Base-by-base conservation (phyloP, 208 protist genomes). In the Acanthamoeba triangularis region DNA sequence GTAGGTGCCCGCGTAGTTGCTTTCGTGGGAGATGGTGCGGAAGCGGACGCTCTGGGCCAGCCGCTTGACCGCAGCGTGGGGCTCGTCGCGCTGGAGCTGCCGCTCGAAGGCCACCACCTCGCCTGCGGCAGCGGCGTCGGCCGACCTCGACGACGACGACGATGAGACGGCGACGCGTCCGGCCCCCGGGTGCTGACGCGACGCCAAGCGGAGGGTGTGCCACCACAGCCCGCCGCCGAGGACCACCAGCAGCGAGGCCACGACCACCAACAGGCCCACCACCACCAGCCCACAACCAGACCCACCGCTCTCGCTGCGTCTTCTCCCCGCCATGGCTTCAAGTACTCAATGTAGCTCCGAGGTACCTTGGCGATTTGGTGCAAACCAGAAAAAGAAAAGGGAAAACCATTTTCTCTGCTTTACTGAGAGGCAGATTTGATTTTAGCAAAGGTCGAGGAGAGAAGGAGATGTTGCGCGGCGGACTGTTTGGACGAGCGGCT, bases 401-500 rank as follows among this genome's bases (percentile, higher is more conserved):
- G 10, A 47, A 47, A 47, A 44, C 41, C 1, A 7, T 44, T 44
- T 44, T 5, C 41, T 47, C 44, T 47, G 37, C 37, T 41, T 41
- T 41, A n/a, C n/a, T n/a, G 37, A 3, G 41, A 44, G 5, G 41
- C 41, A 44, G 5, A 44, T 44, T 5, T n/a, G n/a, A n/a, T n/a
- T n/a, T n/a, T n/a, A n/a, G n/a, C n/a, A n/a, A n/a, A n/a, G n/a
- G n/a, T n/a, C n/a, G n/a, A n/a, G n/a, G n/a, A n/a, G n/a, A n/a
- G 67, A 76, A 37, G 67, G 4, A 84, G 49, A 88, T 88, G 80
- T 63, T 88, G 41, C 80, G 80, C 25, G 80, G 80, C 8, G 80
- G 80, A 63, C 49, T 88, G 4, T 88, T 88, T 37, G 80, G 80
- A 0, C 80, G 80, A 37, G 80, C 49, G 16, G 80, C 80, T 3